phyloP scores from a whole-genome alignment of 2,329 filamentous ascomycete genomes.

The Cordyceps tenuipes region DNA sequence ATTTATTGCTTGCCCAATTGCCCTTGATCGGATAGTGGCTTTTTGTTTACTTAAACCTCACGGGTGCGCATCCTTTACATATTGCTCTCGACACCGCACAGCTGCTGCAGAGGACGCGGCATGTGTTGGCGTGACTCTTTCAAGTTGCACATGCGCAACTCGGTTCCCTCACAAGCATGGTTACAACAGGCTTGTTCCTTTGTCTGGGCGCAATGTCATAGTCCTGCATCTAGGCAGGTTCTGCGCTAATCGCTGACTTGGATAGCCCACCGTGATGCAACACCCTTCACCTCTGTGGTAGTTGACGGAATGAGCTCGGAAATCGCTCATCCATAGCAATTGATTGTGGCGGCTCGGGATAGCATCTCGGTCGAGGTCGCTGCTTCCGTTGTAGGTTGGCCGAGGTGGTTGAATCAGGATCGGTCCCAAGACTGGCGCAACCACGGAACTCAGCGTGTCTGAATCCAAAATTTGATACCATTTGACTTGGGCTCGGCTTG shows the following conservation, averaged over 20 bases:
- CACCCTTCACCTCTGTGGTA: neutral
- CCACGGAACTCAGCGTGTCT: neutral
- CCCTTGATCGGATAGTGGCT: neutral
- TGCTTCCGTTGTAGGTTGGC: neutral
- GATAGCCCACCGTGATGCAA: neutral
- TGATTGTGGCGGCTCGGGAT: neutral
- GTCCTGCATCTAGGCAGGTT: neutral
- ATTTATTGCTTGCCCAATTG: constrained; percentile 4
- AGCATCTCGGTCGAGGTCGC: neutral
- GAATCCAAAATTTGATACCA: neutral
- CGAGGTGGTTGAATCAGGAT: neutral
- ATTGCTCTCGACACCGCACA: neutral
- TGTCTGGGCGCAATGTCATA: neutral
- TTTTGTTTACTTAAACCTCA: neutral
- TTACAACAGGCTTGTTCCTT: neutral
- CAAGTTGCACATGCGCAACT: neutral
- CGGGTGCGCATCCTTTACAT: neutral
- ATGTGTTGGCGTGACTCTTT: neutral
- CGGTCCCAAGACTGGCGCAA: neutral
- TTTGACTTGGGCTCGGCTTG: neutral
- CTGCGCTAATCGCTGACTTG: neutral
- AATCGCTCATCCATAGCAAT: neutral
- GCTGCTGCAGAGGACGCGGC: neutral
- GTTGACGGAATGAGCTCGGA: neutral
- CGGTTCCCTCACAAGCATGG: neutral